Percentiles rank a stretch among this genome's conserved stretches.
Conservation (phyloP, 1,284 basidiomycete genomes). For the Trametes polyzona region DNA sequence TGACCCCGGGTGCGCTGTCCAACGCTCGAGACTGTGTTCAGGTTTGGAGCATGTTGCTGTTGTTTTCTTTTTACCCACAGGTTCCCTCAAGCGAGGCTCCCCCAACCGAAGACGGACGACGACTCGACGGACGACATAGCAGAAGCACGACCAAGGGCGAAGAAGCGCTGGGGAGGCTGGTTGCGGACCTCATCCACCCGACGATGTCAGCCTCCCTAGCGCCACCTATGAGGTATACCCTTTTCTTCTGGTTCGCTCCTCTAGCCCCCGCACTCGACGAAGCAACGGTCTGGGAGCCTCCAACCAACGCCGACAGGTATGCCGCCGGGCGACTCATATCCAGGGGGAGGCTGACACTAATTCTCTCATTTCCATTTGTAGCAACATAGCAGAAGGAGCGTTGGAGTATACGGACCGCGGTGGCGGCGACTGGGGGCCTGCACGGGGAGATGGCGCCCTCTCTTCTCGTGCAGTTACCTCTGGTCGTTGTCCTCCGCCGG, state of each 20-base stretch:
- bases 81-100: background rate
- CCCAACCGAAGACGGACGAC: background rate
- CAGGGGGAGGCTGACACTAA: too few species aligned
- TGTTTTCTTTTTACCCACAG: background rate
- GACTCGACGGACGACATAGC: background rate
- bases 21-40: background rate
- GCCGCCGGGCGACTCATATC: too few species aligned
- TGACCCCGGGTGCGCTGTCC: background rate
- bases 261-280: background rate
- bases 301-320: too few species aligned
- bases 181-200: background rate
- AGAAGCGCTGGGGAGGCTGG: background rate
- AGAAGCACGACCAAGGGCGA: too few species aligned
- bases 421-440: too few species aligned
- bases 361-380: too few species aligned
- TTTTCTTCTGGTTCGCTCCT: background rate
- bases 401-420: too few species aligned
- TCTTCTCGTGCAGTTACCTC: too few species aligned
- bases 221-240: background rate
- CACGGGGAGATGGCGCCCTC: too few species aligned
- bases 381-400: too few species aligned
- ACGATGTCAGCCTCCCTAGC: background rate
- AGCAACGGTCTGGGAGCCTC: background rate
- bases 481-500: too few species aligned
- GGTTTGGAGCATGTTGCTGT: background rate